A percentile compares a stretch with the other conserved stretches of the same genome.
These are phyloP conservation scores for Grigorovia transvaalensis DNA, from an alignment of 805 yeast species.

Conservation along the genomic window DNA sequence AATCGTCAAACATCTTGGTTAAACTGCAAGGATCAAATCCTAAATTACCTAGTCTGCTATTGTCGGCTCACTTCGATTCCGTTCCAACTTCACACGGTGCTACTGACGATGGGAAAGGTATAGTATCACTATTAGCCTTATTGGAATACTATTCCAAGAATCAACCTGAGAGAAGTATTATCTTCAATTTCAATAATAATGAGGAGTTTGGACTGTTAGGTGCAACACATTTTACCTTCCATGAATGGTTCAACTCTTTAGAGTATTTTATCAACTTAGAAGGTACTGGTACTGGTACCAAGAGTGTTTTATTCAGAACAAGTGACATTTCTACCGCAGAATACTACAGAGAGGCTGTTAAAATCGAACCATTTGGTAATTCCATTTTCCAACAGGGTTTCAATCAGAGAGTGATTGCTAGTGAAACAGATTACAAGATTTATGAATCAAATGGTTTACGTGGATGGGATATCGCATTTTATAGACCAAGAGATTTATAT, in stretches of 20 bases:
- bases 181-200: constrained; percentile 79
- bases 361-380: constrained; percentile 58
- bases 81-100: constrained; percentile 83
- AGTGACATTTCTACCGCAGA: constrained; percentile 64
- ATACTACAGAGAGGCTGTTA: constrained; percentile 43
- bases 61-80: constrained; percentile 83
- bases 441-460: constrained; percentile 59
- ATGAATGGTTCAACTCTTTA: constrained; percentile 58
- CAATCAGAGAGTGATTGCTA: constrained; percentile 54
- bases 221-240: constrained; percentile 60
- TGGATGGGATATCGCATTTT: constrained; percentile 87
- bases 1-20: constrained; percentile 71
- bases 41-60: constrained; percentile 51
- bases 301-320: constrained; percentile 74
- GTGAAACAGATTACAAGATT: constrained; percentile 80
- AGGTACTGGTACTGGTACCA: constrained; percentile 89
- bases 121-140: constrained; percentile 68
- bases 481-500: constrained; percentile 71
- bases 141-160: constrained; percentile 37
- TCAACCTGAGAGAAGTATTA: constrained; percentile 60
- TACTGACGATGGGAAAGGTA: constrained; percentile 88
- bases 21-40: constrained; percentile 56
- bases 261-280: constrained; percentile 69
- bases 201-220: constrained; percentile 86
- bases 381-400: constrained; percentile 82